Evolutionary conservation across 2,329 filamentous ascomycete genomes (phyloP).

Genomic region (Pyrenochaeta sp.): DNA sequence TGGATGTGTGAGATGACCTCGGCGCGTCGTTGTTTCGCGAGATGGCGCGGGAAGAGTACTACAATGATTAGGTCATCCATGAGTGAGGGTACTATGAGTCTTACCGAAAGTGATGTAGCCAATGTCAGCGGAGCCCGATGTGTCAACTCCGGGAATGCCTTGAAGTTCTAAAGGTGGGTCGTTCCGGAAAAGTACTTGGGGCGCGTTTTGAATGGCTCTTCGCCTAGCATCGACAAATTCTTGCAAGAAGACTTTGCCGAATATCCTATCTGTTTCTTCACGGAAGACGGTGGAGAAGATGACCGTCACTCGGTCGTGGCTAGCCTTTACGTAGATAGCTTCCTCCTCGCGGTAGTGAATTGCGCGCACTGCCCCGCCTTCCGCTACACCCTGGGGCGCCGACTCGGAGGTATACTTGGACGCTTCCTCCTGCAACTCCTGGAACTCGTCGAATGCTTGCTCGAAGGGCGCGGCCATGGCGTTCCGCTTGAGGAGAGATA

Average conservation of each 20-base stretch:
- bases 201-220: conserved; percentile 96
- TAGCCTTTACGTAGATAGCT: conserved; percentile 98
- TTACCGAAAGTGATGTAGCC: conserved; percentile 98
- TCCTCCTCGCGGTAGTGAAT: conserved; percentile 99
- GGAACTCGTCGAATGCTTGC: conserved; percentile 93
- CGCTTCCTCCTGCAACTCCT: conserved; percentile 84
- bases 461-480: conserved; percentile 99
- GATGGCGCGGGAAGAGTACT: conserved; percentile 96
- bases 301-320: conserved; percentile 95
- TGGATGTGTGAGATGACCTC: conserved; percentile 99
- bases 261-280: conserved; percentile 96
- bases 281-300: conserved; percentile 99
- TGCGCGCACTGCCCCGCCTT: conserved; percentile 91
- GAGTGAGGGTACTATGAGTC: conserved; percentile 27
- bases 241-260: conserved; percentile 92
- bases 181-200: conserved; percentile 94
- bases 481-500: conserved; percentile 95
- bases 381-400: conserved; percentile 86
- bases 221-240: conserved; percentile 97
- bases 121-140: conserved; percentile 79
- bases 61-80: conserved; percentile 21
- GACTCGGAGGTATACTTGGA: conserved; percentile 93
- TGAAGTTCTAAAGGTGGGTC: conserved; percentile 93
- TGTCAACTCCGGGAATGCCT: conserved; percentile 80
- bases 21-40: conserved; percentile 87